These are phyloP conservation scores for Fonsecaea nubica DNA, from an alignment of 2,329 filamentous ascomycete genomes.

Conservation along the genomic window DNA sequence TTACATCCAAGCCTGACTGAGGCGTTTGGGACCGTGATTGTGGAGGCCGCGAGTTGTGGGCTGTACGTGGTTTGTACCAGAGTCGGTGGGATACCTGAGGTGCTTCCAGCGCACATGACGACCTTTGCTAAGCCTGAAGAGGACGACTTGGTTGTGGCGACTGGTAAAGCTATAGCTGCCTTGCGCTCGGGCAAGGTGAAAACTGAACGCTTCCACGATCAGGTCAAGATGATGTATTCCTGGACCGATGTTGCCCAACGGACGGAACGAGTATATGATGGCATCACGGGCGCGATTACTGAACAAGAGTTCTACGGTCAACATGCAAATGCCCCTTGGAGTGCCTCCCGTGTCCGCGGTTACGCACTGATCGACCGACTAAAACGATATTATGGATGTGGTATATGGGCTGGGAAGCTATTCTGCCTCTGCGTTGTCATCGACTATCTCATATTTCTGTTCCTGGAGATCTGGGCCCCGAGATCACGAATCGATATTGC, in stretches of 20 bases:
- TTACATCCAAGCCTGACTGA: slow-evolving; percentile 94
- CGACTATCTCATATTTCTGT: slow-evolving; percentile 88
- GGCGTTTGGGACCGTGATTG: slow-evolving; percentile 96
- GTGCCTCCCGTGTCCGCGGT: slow-evolving; percentile 71
- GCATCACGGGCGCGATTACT: slow-evolving; percentile 83
- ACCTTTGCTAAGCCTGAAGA: slow-evolving; percentile 97
- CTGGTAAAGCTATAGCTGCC: slow-evolving; percentile 84
- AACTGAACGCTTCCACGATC: slow-evolving; percentile 93
- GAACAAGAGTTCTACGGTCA: slow-evolving; percentile 90
- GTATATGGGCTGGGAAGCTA: slow-evolving; percentile 96
- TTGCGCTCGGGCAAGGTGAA: slow-evolving; percentile 85
- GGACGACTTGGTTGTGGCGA: slow-evolving; percentile 89
- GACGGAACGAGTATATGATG: slow-evolving; percentile 93
- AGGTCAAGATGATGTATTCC: slow-evolving; percentile 98
- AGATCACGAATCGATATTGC: slow-evolving; percentile 86
- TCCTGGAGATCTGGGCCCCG: slow-evolving; percentile 86
- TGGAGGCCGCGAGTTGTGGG: slow-evolving; percentile 94
- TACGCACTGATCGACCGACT: slow-evolving; percentile 93
- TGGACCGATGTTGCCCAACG: slow-evolving; percentile 95
- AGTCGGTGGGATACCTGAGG: slow-evolving; percentile 95
- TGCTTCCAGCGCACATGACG: slow-evolving; percentile 95
- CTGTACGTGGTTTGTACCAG: slow-evolving; percentile 96
- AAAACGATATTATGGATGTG: slow-evolving; percentile 96
- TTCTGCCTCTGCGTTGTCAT: slow-evolving; percentile 95
- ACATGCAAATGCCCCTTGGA: slow-evolving; percentile 72